These are phyloP conservation scores for Elsinoe fawcettii DNA, from an alignment of 2,329 filamentous ascomycete genomes.

Conservation along the genomic window DNA sequence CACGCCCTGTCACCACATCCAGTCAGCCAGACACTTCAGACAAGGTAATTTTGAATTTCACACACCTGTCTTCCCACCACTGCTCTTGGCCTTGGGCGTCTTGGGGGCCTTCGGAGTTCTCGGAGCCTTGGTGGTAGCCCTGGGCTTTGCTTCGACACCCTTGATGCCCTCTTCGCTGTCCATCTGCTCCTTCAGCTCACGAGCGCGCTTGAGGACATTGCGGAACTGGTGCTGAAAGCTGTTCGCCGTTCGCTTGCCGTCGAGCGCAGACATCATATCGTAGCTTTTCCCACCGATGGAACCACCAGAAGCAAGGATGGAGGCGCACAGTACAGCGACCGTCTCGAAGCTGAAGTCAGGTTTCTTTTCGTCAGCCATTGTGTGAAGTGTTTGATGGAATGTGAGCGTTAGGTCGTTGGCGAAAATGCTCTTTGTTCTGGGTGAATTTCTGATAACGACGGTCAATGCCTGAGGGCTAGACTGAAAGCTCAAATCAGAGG, in stretches of 20 bases:
- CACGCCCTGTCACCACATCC: background rate
- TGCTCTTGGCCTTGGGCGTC: background rate
- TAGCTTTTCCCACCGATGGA: constrained; percentile 22
- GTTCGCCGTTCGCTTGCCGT: constrained; percentile 19
- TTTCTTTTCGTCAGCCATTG: constrained; percentile 3
- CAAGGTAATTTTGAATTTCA: background rate
- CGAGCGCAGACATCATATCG: constrained; percentile 25
- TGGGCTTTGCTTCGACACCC: constrained; percentile 2
- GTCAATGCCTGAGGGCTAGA: too few relatives aligned
- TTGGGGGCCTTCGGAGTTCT: constrained; percentile 4
- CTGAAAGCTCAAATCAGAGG: too few relatives aligned
- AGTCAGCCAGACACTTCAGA: background rate
- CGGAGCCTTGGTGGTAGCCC: background rate
- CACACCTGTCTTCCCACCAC: background rate
- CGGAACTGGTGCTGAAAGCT: constrained; percentile 27
- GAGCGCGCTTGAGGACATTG: constrained; percentile 24
- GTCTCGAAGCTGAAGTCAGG: constrained; percentile 22
- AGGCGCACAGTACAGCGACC: constrained; percentile 20
- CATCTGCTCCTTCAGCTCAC: constrained; percentile 20
- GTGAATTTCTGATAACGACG: too few relatives aligned
- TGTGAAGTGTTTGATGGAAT: background rate
- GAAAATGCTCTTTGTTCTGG: background rate
- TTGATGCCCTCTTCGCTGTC: background rate
- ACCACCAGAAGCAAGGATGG: constrained; percentile 19
- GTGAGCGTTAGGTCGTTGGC: background rate